These are phyloP conservation scores for Cystofilobasidium macerans DNA, from an alignment of 768 basidiomycete species.

Conservation along the genomic window DNA sequence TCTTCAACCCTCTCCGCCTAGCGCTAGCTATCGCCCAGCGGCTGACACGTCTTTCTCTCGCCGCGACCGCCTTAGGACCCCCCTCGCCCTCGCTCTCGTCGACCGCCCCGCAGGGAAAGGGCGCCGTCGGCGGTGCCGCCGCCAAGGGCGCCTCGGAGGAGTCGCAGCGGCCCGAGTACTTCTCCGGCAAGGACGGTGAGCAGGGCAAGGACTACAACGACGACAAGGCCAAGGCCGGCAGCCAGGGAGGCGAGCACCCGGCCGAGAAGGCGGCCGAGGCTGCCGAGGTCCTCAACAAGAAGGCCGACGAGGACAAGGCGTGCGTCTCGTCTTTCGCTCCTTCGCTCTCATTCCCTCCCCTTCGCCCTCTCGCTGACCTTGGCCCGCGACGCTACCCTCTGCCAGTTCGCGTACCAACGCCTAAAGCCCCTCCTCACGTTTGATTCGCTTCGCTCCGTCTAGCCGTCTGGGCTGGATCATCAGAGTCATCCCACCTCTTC, in stretches of 20 bases:
- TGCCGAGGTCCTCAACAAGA: slow-evolving; percentile 3
- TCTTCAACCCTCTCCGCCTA: no score
- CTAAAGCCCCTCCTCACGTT: background rate
- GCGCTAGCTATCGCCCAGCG: no score
- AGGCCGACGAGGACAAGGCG: slow-evolving; percentile 4
- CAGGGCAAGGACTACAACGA: slow-evolving; percentile 9
- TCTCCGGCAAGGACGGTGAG: slow-evolving; percentile 4
- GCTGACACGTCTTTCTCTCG: background rate
- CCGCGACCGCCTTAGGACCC: background rate
- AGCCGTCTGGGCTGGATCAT: no score
- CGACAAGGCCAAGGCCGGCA: background rate
- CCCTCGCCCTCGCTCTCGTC: slow-evolving; percentile 4
- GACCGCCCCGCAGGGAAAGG: slow-evolving; percentile 23
- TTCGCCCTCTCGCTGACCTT: background rate
- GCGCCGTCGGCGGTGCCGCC: slow-evolving; percentile 17
- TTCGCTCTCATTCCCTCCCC: background rate
- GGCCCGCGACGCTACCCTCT: background rate
- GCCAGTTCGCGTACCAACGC: background rate
- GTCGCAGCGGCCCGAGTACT: slow-evolving; percentile 22
- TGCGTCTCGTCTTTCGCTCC: background rate
- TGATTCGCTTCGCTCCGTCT: background rate
- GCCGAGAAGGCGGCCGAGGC: slow-evolving; percentile 2
- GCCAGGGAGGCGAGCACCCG: background rate
- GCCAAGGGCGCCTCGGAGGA: slow-evolving; percentile 22
- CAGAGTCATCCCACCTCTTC: no score